Conservation (phyloP, 1,284 basidiomycete genomes). For the Tylopilus sp. region DNA sequence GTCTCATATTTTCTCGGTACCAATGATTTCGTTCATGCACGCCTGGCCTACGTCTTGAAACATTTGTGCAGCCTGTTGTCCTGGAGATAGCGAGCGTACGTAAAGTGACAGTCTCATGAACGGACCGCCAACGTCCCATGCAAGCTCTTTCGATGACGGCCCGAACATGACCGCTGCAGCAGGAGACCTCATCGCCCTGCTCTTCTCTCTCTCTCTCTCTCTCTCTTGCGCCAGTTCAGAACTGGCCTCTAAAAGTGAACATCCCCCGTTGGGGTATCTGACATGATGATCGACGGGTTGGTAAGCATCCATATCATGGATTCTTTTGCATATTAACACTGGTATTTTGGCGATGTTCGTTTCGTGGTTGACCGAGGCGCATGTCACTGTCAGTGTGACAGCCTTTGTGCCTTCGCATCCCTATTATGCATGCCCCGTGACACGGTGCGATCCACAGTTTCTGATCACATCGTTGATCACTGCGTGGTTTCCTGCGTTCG, state of each 20-base stretch:
- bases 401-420: conserved; percentile 41
- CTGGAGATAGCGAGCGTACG: conserved; percentile 18
- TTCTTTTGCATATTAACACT: conserved; percentile 44
- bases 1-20: background rate
- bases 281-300: conserved; percentile 45
- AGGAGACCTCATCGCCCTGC: conserved; percentile 52
- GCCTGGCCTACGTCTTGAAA: conserved; percentile 32
- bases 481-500: conserved; percentile 37
- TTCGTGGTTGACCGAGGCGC: background rate
- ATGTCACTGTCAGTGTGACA: conserved; percentile 11
- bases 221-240: conserved; percentile 48
- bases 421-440: conserved; percentile 37
- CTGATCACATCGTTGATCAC: conserved; percentile 28
- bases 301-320: conserved; percentile 24
- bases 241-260: conserved; percentile 51
- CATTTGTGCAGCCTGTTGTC: conserved; percentile 37
- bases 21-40: background rate
- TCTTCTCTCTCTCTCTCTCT: conserved; percentile 54
- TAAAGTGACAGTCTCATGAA: background rate
- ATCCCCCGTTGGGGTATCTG: conserved; percentile 34
- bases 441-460: too few species aligned
- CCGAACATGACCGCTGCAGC: conserved; percentile 49
- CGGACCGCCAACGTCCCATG: background rate
- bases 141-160: conserved; percentile 46
- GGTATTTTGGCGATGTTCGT: conserved; percentile 39